phyloP scores from a whole-genome alignment of 345 rosid species.

The Salix arbutifolia region DNA sequence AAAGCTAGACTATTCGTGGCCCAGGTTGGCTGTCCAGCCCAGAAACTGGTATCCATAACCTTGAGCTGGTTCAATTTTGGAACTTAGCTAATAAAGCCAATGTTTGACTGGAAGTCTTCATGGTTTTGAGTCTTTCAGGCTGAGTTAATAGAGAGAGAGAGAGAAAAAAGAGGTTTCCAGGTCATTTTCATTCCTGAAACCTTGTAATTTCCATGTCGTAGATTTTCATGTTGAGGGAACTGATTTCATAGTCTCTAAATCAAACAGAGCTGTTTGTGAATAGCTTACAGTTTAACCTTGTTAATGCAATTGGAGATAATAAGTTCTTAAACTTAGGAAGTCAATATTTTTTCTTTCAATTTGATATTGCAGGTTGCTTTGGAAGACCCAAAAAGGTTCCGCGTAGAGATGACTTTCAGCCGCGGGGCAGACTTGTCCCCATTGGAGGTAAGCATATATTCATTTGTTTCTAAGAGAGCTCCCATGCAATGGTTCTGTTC shows the following conservation, averaged over 20 bases:
- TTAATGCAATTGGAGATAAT: not conserved
- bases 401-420: conserved; percentile 85
- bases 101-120: not conserved
- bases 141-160: not conserved
- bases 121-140: not conserved
- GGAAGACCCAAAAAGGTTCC: conserved; percentile 85
- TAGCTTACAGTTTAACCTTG: not conserved
- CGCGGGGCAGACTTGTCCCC: conserved; percentile 98
- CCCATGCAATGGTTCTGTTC: not conserved
- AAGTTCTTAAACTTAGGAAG: not conserved
- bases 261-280: not conserved
- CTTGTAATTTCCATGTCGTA: not conserved
- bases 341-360: too few species aligned
- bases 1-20: not conserved
- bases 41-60: not conserved
- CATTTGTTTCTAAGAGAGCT: not conserved
- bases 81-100: not conserved
- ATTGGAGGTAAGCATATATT: conserved; percentile 55
- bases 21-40: not conserved
- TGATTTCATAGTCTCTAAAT: not conserved
- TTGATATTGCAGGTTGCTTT: conserved; percentile 53
- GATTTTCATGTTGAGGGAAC: not conserved
- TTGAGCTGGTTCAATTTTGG: not conserved
- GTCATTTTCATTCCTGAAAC: not conserved
- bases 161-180: not conserved